Evolutionary conservation across 2,329 filamentous ascomycete genomes (phyloP).

Genomic region (Scytalidium sp.): DNA sequence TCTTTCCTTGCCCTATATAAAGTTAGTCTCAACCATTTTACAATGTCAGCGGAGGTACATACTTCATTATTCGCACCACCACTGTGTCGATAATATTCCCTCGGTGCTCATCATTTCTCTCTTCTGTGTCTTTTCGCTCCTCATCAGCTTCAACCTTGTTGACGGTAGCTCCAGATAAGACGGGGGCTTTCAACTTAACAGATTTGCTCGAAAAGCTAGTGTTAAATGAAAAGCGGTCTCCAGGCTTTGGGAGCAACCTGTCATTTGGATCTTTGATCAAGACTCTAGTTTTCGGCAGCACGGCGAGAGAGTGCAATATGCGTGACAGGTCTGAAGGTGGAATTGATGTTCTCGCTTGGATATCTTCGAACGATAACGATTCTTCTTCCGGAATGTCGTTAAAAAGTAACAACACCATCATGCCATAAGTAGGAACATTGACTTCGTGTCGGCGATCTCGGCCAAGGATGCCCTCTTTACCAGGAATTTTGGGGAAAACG

Average conservation of each 20-base stretch:
- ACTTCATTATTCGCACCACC: slow-evolving; percentile 85
- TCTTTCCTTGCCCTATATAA: slow-evolving; percentile 68
- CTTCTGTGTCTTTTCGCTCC: slow-evolving; percentile 68
- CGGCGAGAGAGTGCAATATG: slow-evolving; percentile 76
- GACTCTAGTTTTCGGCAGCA: slow-evolving; percentile 79
- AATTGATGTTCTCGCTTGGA: slow-evolving; percentile 79
- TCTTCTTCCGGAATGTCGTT: slow-evolving; percentile 64
- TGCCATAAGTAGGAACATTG: slow-evolving; percentile 88
- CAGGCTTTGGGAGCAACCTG: slow-evolving; percentile 67
- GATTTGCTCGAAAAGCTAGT: slow-evolving; percentile 76
- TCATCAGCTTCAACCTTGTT: slow-evolving; percentile 80
- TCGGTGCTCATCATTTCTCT: slow-evolving; percentile 71
- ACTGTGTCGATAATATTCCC: slow-evolving; percentile 72
- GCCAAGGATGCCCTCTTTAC: slow-evolving; percentile 62
- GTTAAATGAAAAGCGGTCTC: slow-evolving; percentile 82
- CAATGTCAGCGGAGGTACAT: slow-evolving; percentile 33
- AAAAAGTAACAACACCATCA: slow-evolving; percentile 87
- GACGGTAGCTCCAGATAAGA: slow-evolving; percentile 64
- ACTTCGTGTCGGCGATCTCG: slow-evolving; percentile 79
- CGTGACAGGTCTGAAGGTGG: slow-evolving; percentile 69
- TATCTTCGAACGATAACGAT: slow-evolving; percentile 66
- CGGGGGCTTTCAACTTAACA: slow-evolving; percentile 84
- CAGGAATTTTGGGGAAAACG: slow-evolving; percentile 67
- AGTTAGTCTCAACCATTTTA: slow-evolving; percentile 25
- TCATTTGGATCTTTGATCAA: slow-evolving; percentile 76